Evolutionary conservation across 192 early-diverging fungal species (phyloP), one percentile per base, ranked within the genome.

Genomic region (Diversispora eburnea): DNA sequence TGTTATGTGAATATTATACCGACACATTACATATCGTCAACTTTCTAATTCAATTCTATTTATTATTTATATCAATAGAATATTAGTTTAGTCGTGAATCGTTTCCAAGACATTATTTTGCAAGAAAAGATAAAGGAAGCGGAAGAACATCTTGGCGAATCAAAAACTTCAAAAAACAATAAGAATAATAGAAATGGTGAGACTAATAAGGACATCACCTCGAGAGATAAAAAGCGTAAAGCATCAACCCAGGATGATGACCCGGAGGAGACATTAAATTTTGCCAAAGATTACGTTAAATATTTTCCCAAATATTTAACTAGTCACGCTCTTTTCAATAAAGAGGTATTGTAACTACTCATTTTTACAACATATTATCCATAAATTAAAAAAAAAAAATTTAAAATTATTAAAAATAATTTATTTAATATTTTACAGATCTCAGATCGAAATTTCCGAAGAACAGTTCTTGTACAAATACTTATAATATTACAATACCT

Each of bases 401-500:
- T 15, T 62, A 8, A 2, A 52, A 68, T 39, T 68, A 49, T 9
- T 49, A 49, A n/a, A 19, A 13, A 33, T 67, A 15, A 25, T 52
- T 51, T 19, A 20, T 8, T 13, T 54, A 4, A 22, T 12, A 8
- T 52, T 68, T 67, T 51, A 15, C 83, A 98, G 89, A 81, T 97
- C 19, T 78, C 81, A 12, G 96, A 98, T 71, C 81, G 89, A 8
- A 80, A 87, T 63, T 94, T 97, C 77, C 89, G 95, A 60, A 89
- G 93, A 52, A 92, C 93, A 72, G 86, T 98, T 7, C 80, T 98
- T 41, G 81, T 95, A 20, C 95, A 98, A 78, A 82, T 92, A 41
- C 77, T 94, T n/a, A 93, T 98, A n/a, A 82, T 94, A 8, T 79
- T 94, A 19, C 89, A 93, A 67, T 94, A 92, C 78, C 83, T 91